phyloP scores from a whole-genome alignment of 176 grass and related monocot species.

The Secale cereale region DNA sequence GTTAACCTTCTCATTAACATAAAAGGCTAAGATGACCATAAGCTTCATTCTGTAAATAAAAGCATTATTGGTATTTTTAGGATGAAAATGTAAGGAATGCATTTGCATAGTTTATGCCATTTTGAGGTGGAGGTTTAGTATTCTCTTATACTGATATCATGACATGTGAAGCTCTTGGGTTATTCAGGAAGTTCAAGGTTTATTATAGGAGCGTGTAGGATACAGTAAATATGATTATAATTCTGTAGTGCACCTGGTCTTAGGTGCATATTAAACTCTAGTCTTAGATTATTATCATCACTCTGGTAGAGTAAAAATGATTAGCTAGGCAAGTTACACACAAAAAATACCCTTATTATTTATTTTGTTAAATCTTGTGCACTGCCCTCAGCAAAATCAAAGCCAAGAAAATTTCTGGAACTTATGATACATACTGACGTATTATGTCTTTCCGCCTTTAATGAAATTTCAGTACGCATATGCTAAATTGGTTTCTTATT shows the following conservation, averaged over 20 bases:
- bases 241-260: neutral
- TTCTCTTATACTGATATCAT: neutral
- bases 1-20: neutral
- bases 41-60: neutral
- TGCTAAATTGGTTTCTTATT: neutral
- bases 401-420: neutral
- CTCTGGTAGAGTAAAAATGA: neutral
- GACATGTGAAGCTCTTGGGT: neutral
- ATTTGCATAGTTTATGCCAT: neutral
- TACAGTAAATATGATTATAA: neutral
- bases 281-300: neutral
- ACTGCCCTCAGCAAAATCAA: neutral
- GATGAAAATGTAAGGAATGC: neutral
- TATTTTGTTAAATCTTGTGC: neutral
- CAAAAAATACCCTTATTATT: neutral
- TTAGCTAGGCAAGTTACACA: neutral
- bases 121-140: neutral
- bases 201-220: neutral
- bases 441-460: neutral
- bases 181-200: neutral
- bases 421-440: neutral
- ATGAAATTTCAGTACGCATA: neutral
- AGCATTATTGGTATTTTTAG: neutral
- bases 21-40: neutral
- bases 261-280: neutral